A percentile compares a stretch with the other conserved stretches of the same genome.
Conservation (phyloP, 2,329 filamentous ascomycete genomes). For the Aspergillus tubingensis region DNA sequence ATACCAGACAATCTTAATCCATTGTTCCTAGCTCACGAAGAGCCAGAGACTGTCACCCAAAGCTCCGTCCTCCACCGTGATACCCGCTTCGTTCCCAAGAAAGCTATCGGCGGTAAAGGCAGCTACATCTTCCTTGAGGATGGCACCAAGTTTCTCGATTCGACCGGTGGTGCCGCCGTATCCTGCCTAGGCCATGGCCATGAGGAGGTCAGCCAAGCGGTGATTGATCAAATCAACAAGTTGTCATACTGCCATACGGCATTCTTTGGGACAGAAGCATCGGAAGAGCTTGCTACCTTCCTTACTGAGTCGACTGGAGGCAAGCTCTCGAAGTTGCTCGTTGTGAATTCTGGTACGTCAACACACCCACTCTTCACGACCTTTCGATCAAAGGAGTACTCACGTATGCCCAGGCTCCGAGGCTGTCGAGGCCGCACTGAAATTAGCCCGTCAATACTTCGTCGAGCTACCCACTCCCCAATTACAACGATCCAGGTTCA, state of each 20-base stretch:
- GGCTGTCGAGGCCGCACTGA: conserved; percentile 68
- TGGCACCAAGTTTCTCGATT: conserved; percentile 68
- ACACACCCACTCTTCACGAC: neutral
- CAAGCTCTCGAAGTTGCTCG: conserved; percentile 57
- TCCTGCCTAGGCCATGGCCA: conserved; percentile 70
- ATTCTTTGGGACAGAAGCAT: conserved; percentile 58
- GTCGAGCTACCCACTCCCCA: conserved; percentile 57
- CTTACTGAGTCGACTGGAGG: conserved; percentile 55
- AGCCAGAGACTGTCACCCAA: conserved; percentile 2
- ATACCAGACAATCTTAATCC: neutral
- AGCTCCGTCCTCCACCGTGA: conserved; percentile 56
- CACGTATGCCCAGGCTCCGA: conserved; percentile 57
- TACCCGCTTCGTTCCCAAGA: conserved; percentile 49
- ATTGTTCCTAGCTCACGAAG: neutral
- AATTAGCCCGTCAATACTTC: conserved; percentile 68
- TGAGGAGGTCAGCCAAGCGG: conserved; percentile 60
- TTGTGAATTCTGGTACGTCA: conserved; percentile 58
- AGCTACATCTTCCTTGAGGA: conserved; percentile 55
- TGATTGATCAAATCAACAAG: conserved; percentile 60
- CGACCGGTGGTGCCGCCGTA: conserved; percentile 72
- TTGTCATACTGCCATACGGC: conserved; percentile 62
- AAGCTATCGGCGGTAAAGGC: conserved; percentile 52
- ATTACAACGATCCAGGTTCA: conserved; percentile 60
- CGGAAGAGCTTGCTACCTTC: conserved; percentile 55
- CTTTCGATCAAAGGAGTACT: neutral